These are phyloP conservation scores for Tetrapyrgos nigripes DNA, from an alignment of 1,284 basidiomycete species.

Conservation along the genomic window DNA sequence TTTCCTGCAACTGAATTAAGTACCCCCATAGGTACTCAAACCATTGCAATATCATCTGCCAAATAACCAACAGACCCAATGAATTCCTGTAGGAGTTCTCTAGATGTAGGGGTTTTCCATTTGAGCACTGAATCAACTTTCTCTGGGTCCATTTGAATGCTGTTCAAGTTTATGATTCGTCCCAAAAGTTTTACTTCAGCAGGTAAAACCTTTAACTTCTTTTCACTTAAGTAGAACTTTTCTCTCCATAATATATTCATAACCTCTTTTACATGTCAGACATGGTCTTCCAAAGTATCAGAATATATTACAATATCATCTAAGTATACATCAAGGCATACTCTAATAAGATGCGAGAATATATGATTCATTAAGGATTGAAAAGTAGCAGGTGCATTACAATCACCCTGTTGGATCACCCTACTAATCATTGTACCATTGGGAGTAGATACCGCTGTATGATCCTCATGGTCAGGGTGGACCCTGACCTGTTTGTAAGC, in stretches of 20 bases:
- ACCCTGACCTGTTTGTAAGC: conserved; percentile 38
- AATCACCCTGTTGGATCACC: conserved; percentile 24
- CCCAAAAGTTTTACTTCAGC: conserved; percentile 39
- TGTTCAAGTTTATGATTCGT: conserved; percentile 35
- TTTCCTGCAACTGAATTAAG: conserved; percentile 11
- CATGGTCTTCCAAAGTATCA: conserved; percentile 32
- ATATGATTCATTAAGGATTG: conserved; percentile 16
- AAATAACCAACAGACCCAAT: conserved; percentile 17
- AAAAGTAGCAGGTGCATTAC: conserved; percentile 16
- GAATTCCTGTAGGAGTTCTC: conserved; percentile 11
- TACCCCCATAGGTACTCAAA: conserved; percentile 14
- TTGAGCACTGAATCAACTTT: conserved; percentile 38
- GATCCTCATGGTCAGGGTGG: conserved; percentile 29
- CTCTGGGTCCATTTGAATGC: conserved; percentile 43
- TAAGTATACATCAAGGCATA: conserved; percentile 22
- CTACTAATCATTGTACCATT: conserved; percentile 30
- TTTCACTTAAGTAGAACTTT: conserved; percentile 30
- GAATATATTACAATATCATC: conserved; percentile 39
- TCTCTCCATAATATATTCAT: conserved; percentile 28
- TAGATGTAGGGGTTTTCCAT: conserved; percentile 25
- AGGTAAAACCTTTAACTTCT: conserved; percentile 33
- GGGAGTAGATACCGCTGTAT: conserved; percentile 26
- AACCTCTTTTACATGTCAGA: conserved; percentile 26
- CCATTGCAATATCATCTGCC: conserved; percentile 12
- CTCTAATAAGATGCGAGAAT: conserved; percentile 8